Conservation (phyloP, 1,284 basidiomycete genomes). For the Neonothopanus nambi region DNA sequence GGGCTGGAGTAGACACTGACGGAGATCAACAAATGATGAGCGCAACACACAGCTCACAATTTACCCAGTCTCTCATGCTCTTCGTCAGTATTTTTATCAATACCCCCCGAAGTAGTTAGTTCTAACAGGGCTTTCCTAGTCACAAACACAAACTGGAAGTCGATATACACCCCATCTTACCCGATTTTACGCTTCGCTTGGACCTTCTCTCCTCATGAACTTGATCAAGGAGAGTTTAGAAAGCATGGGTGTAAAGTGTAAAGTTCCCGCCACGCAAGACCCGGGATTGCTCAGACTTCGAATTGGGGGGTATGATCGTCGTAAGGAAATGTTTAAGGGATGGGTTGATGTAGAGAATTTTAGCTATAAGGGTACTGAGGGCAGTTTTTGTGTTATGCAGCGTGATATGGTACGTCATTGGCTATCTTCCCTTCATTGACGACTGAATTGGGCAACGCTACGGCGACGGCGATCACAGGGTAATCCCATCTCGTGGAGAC, state of each 20-base stretch:
- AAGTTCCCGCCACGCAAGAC: constrained; percentile 29
- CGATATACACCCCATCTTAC: constrained; percentile 74
- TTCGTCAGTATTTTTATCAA: constrained; percentile 42
- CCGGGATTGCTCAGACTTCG: constrained; percentile 42
- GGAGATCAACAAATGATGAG: constrained; percentile 57
- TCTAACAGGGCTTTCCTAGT: constrained; percentile 38
- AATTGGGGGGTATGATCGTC: constrained; percentile 62
- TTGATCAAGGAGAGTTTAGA: constrained; percentile 55
- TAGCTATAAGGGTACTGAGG: constrained; percentile 34
- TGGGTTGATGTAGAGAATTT: constrained; percentile 69
- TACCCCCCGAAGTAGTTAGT: neutral
- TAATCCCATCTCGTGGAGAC: constrained; percentile 73
- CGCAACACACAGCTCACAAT: constrained; percentile 47
- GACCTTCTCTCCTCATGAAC: constrained; percentile 50
- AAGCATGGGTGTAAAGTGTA: constrained; percentile 50
- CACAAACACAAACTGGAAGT: constrained; percentile 71
- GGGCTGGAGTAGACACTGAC: constrained; percentile 42
- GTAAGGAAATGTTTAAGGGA: constrained; percentile 65
- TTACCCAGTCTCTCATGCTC: constrained; percentile 61
- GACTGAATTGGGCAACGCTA: neutral
- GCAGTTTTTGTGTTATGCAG: constrained; percentile 66
- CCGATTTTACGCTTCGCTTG: constrained; percentile 67
- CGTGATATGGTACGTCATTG: constrained; percentile 55
- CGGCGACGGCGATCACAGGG: constrained; percentile 41
- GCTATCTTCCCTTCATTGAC: neutral